Evolutionary conservation across 1,139 yeast genomes (phyloP).

Genomic region (Protomyces inouyei): DNA sequence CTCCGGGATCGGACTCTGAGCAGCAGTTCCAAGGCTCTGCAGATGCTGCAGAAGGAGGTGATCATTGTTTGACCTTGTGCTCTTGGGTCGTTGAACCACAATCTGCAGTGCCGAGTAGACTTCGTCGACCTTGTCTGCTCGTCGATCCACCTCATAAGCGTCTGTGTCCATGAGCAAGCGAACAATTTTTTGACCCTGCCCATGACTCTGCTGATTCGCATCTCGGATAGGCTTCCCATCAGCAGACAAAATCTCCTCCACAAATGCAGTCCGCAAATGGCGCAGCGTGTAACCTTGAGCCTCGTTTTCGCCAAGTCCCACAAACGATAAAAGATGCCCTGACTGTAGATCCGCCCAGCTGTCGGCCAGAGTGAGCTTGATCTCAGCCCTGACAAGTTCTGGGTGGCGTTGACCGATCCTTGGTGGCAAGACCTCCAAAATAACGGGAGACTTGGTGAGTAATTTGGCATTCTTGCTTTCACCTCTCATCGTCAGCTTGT

Average conservation of each 20-base stretch:
- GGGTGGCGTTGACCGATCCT: slow-evolving; percentile 35
- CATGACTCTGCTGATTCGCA: slow-evolving; percentile 19
- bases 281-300: slow-evolving; percentile 31
- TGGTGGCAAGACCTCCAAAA: slow-evolving; percentile 37
- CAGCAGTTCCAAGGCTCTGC: not conserved
- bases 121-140: not conserved
- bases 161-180: slow-evolving; percentile 21
- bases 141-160: slow-evolving; percentile 8
- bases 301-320: slow-evolving; percentile 33
- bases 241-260: slow-evolving; percentile 35
- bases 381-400: slow-evolving; percentile 34
- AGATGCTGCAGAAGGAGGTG: not conserved
- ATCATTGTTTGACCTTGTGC: not conserved
- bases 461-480: slow-evolving; percentile 39
- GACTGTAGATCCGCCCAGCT: slow-evolving; percentile 40
- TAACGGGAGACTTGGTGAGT: slow-evolving; percentile 33
- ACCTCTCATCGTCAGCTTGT: slow-evolving; percentile 35
- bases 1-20: not conserved
- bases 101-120: slow-evolving; percentile 3
- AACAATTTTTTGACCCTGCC: slow-evolving; percentile 6
- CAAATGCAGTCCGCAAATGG: slow-evolving; percentile 35
- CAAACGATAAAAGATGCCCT: slow-evolving; percentile 39
- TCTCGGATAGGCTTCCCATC: slow-evolving; percentile 28
- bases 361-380: slow-evolving; percentile 36
- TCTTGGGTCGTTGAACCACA: not conserved